These are phyloP conservation scores for Oenanthe javanica DNA, from an alignment of 140 eudicot species.

Conservation along the genomic window DNA sequence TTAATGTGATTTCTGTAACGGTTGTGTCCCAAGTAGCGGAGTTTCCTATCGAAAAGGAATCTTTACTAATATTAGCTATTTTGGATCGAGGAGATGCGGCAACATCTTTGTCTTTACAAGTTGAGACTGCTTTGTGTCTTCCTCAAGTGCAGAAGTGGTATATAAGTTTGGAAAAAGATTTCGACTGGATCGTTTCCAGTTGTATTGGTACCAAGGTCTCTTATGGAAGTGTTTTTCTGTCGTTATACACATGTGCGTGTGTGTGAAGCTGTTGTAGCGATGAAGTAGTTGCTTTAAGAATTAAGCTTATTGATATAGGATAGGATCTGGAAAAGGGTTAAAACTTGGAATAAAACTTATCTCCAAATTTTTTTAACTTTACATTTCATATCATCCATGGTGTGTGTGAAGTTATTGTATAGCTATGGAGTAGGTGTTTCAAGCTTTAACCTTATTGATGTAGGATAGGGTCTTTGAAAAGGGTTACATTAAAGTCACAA, in stretches of 20 bases:
- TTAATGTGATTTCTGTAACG: background rate
- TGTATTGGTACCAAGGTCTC: background rate
- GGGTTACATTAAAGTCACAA: background rate
- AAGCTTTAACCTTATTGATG: background rate
- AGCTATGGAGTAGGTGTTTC: background rate
- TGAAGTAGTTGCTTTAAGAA: background rate
- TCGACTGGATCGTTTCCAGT: background rate
- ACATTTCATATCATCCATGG: too few species aligned
- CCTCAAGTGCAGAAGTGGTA: background rate
- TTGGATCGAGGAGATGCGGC: background rate
- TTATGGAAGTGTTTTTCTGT: background rate
- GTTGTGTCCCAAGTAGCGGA: background rate
- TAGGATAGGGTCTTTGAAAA: background rate
- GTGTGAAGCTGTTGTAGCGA: background rate
- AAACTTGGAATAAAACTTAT: background rate
- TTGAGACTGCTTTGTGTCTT: background rate
- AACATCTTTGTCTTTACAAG: background rate
- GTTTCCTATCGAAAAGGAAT: background rate
- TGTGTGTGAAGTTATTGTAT: background rate
- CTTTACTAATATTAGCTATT: background rate
- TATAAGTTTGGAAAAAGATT: background rate
- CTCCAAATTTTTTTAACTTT: too few species aligned
- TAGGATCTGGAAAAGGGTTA: background rate
- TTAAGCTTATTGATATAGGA: background rate
- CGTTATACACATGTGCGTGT: background rate